These are phyloP conservation scores for Pseudoscleropodium purum DNA, from an alignment of 225 moss, liverwort and hornwort species.

Conservation along the genomic window DNA sequence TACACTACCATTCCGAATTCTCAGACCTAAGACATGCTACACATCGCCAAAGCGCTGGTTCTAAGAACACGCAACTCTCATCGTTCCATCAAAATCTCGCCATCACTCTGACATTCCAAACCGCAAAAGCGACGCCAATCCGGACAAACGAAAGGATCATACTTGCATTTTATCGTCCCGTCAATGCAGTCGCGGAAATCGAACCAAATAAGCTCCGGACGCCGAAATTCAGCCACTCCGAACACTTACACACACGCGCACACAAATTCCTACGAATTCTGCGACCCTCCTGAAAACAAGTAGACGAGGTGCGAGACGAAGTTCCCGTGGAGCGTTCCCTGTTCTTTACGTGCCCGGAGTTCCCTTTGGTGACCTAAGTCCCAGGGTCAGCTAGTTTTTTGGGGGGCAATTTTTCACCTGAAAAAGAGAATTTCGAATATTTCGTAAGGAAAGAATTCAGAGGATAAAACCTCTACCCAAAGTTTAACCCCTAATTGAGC, in stretches of 20 bases:
- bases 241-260: neutral
- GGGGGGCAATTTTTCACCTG: neutral
- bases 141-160: neutral
- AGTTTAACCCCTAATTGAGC: no score
- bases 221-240: neutral
- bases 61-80: neutral
- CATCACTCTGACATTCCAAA: neutral
- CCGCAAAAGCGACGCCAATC: neutral
- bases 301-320: slow-evolving; percentile 16
- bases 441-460: no score
- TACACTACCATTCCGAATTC: neutral
- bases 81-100: neutral
- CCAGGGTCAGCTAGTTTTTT: neutral
- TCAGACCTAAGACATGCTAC: neutral
- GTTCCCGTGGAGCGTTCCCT: neutral
- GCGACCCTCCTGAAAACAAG: slow-evolving; percentile 7
- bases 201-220: neutral
- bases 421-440: neutral
- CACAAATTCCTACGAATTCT: slow-evolving; percentile 17
- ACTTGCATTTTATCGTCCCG: neutral
- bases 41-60: neutral
- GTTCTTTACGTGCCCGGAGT: neutral
- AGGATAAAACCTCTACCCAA: no score
- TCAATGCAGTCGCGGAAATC: neutral
- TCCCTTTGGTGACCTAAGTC: neutral